Evolutionary conservation across 176 grass and related monocot species (phyloP).

Genomic region (Ampelocalamus luodianensis): DNA sequence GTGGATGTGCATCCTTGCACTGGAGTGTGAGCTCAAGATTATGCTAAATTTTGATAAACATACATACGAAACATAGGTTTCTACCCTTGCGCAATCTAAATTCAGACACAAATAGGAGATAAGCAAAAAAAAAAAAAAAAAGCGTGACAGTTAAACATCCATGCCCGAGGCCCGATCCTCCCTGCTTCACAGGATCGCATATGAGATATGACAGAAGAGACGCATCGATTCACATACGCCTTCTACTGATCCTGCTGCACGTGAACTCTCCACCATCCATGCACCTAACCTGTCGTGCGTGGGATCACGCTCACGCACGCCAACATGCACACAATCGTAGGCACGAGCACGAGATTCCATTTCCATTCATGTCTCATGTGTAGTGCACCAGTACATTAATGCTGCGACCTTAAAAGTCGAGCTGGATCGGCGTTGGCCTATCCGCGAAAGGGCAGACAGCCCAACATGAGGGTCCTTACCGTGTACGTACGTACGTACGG

Average conservation of each 20-base stretch:
- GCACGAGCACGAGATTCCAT: constrained; percentile 7
- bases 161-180: no score
- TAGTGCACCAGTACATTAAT: background rate
- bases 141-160: no score
- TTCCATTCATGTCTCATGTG: background rate
- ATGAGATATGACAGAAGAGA: constrained; percentile 11
- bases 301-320: background rate
- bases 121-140: no score
- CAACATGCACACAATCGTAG: background rate
- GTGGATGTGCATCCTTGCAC: background rate
- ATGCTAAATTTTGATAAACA: no score
- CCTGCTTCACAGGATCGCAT: no score
- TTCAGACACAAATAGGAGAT: no score
- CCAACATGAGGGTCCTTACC: background rate
- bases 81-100: no score
- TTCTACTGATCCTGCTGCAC: background rate
- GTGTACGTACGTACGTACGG: background rate
- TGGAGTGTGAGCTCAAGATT: no score
- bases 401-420: background rate
- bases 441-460: background rate
- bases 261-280: constrained; percentile 35
- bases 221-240: background rate
- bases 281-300: background rate
- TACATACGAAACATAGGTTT: no score
- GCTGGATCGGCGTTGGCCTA: background rate